These are phyloP conservation scores for Asclepias syriaca DNA, from an alignment of 257 asterid genomes.

Conservation along the genomic window DNA sequence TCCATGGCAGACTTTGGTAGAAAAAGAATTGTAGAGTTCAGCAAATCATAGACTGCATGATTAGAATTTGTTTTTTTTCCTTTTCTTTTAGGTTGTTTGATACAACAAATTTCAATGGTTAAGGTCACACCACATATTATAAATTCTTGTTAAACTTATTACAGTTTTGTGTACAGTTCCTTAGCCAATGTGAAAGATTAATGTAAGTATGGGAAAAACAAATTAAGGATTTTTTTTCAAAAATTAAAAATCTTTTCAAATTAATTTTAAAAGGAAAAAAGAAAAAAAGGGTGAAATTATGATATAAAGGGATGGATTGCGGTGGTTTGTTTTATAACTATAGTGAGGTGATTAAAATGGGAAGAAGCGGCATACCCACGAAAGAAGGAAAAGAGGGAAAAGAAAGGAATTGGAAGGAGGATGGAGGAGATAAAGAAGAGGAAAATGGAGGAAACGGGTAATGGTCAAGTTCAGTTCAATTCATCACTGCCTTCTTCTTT, in stretches of 20 bases:
- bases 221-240: no score
- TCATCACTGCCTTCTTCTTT: not conserved
- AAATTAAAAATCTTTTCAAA: no score
- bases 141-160: no score
- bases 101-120: not conserved
- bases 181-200: no score
- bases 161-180: not conserved
- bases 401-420: slow-evolving; percentile 6
- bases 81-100: not conserved
- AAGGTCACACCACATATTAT: no score
- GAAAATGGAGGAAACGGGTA: slow-evolving; percentile 50
- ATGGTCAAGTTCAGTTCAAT: slow-evolving; percentile 26
- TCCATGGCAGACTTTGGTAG: not conserved
- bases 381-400: slow-evolving; percentile 1
- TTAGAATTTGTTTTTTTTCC: not conserved
- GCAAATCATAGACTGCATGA: not conserved
- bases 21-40: not conserved
- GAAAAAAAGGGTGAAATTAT: not conserved
- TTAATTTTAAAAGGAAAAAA: no score
- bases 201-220: no score
- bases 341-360: not conserved
- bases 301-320: not conserved
- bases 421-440: slow-evolving; percentile 83
- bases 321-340: not conserved
- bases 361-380: not conserved